These are phyloP conservation scores for Ustilago nuda DNA, from an alignment of 1,284 basidiomycete species.

Conservation along the genomic window DNA sequence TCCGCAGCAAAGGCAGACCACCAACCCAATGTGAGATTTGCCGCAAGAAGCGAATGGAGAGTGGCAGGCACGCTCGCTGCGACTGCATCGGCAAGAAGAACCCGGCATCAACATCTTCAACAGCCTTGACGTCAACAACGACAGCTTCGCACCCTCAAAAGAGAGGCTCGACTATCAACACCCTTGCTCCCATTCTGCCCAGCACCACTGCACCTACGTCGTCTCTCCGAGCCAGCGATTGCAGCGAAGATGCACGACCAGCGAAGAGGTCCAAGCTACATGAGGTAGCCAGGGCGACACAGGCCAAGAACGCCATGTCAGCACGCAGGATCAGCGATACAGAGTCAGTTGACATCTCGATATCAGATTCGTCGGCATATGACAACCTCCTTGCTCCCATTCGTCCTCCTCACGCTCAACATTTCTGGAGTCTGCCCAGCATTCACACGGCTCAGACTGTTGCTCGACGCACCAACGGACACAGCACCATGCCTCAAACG, in stretches of 20 bases:
- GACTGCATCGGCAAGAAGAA: slow-evolving; percentile 40
- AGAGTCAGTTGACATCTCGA: neutral
- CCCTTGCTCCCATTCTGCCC: slow-evolving; percentile 17
- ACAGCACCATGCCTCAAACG: neutral
- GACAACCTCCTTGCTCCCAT: slow-evolving; percentile 34
- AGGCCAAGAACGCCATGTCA: neutral
- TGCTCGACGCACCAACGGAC: neutral
- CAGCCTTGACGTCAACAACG: neutral
- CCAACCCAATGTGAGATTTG: slow-evolving; percentile 61
- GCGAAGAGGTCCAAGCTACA: slow-evolving; percentile 15
- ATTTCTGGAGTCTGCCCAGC: slow-evolving; percentile 43
- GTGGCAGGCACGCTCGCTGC: slow-evolving; percentile 58
- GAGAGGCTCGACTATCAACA: neutral
- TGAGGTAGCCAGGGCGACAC: neutral
- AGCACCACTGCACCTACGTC: neutral
- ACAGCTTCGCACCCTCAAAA: slow-evolving; percentile 6
- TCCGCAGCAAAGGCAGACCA: slow-evolving; percentile 60
- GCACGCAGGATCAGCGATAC: neutral
- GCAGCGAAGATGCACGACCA: slow-evolving; percentile 9
- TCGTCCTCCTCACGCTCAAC: slow-evolving; percentile 12
- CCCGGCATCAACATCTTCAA: slow-evolving; percentile 1
- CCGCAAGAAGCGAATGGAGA: slow-evolving; percentile 53
- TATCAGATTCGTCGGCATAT: neutral
- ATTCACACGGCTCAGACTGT: slow-evolving; percentile 18
- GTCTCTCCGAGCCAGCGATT: neutral